A percentile compares a stretch with the other conserved stretches of the same genome.
Conservation (phyloP, 805 yeast genomes). For the Hanseniaspora pseudoguilliermondii region DNA sequence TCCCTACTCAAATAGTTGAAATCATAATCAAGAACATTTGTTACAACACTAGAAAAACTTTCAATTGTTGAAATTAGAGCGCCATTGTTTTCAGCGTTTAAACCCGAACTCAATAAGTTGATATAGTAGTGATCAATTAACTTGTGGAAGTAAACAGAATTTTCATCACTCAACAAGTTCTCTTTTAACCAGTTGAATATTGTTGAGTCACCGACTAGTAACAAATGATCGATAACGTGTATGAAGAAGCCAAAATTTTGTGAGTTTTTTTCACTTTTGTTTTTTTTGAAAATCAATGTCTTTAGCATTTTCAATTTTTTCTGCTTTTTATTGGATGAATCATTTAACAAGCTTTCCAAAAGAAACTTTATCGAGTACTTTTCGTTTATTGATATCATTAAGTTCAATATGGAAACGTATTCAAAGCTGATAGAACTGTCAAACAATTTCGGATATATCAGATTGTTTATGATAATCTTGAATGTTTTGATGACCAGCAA, state of each 20-base stretch:
- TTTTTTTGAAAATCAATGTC: neutral
- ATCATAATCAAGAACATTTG: neutral
- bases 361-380: conserved; percentile 9
- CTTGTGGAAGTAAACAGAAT: conserved; percentile 19
- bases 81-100: neutral
- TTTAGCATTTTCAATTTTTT: neutral
- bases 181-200: conserved; percentile 12
- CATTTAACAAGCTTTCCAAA: neutral
- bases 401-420: neutral
- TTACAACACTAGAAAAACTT: neutral
- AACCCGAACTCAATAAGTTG: conserved; percentile 18
- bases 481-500: conserved; percentile 8
- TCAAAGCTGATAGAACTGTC: neutral
- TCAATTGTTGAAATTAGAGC: neutral
- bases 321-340: neutral
- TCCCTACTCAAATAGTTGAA: neutral
- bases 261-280: neutral
- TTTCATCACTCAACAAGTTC: conserved; percentile 11
- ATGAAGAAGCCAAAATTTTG: neutral
- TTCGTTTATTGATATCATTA: neutral
- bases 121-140: conserved; percentile 29
- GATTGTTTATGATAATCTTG: neutral
- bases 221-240: conserved; percentile 4
- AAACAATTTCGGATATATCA: conserved; percentile 2
- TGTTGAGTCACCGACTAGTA: neutral